A percentile compares a stretch with the other conserved stretches of the same genome.
phyloP scores from a whole-genome alignment of 2,329 filamentous ascomycete species.

The Trichoderma semiorbis region DNA sequence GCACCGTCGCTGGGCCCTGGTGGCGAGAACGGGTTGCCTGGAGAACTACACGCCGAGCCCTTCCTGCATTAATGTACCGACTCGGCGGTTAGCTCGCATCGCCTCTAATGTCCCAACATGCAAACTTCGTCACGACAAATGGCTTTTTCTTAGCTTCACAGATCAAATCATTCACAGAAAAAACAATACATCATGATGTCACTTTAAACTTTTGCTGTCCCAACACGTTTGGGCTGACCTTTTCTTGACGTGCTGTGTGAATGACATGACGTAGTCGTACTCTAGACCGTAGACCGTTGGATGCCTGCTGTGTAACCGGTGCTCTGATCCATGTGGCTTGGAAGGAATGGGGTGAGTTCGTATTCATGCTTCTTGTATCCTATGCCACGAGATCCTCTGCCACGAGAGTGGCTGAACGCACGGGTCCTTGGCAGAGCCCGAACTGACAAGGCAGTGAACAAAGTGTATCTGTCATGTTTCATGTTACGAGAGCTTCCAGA shows the following conservation, averaged over 20 bases:
- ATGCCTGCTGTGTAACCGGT: conserved; percentile 4
- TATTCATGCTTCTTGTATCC: not conserved
- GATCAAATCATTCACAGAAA: conserved; percentile 35
- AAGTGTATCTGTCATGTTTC: not conserved
- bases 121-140: conserved; percentile 41
- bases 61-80: conserved; percentile 19
- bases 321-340: not conserved
- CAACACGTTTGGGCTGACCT: not conserved
- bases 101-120: conserved; percentile 37
- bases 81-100: conserved; percentile 25
- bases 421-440: not conserved
- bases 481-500: not conserved
- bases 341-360: not conserved
- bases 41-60: conserved; percentile 16
- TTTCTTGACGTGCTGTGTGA: not conserved
- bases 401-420: not conserved
- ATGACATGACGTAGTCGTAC: conserved; percentile 13
- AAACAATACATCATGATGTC: conserved; percentile 19
- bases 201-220: not conserved
- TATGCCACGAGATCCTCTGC: no score
- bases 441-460: not conserved
- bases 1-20: conserved; percentile 18
- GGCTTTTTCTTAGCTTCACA: conserved; percentile 42
- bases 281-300: not conserved
- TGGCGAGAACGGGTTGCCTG: conserved; percentile 17